A percentile compares a stretch with the other conserved stretches of the same genome.
These are phyloP conservation scores for Boletellus emodensis DNA, from an alignment of 768 basidiomycete species.

Conservation along the genomic window DNA sequence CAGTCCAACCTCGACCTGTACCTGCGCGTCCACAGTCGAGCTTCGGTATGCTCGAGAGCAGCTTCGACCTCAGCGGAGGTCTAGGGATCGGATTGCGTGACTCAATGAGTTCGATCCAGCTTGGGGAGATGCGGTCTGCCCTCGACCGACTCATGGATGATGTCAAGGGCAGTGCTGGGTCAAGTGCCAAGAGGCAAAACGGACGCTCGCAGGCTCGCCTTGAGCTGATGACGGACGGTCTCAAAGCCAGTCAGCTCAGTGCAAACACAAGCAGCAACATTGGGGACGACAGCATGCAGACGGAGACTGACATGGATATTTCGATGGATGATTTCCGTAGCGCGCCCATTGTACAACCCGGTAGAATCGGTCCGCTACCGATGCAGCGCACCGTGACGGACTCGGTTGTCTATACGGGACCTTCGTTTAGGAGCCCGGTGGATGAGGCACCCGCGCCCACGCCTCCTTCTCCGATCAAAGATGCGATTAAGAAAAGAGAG, in stretches of 20 bases:
- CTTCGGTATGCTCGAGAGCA: constrained; percentile 20
- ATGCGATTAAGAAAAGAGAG: constrained; percentile 63
- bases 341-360: constrained; percentile 8
- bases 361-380: constrained; percentile 20
- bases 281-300: constrained; percentile 28
- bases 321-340: constrained; percentile 25
- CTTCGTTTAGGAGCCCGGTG: constrained; percentile 32
- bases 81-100: constrained; percentile 27
- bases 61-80: constrained; percentile 22
- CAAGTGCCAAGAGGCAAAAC: constrained; percentile 23
- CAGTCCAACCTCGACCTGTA: constrained; percentile 9
- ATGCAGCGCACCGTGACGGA: constrained; percentile 54
- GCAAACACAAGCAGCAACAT: constrained; percentile 34
- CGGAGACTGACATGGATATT: constrained; percentile 32
- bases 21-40: constrained; percentile 9
- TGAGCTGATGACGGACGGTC: constrained; percentile 32
- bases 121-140: constrained; percentile 69
- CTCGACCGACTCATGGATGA: constrained; percentile 72
- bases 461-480: constrained; percentile 53
- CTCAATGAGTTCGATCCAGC: constrained; percentile 50
- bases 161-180: constrained; percentile 35
- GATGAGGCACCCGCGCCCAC: constrained; percentile 33
- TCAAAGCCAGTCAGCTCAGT: constrained; percentile 30
- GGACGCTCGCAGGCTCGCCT: constrained; percentile 14
- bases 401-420: constrained; percentile 33